Percentiles rank a stretch among this genome's conserved stretches.
These are phyloP conservation scores for Aspergillus tubingensis DNA, from an alignment of 2,329 filamentous ascomycete genomes.

Conservation along the genomic window DNA sequence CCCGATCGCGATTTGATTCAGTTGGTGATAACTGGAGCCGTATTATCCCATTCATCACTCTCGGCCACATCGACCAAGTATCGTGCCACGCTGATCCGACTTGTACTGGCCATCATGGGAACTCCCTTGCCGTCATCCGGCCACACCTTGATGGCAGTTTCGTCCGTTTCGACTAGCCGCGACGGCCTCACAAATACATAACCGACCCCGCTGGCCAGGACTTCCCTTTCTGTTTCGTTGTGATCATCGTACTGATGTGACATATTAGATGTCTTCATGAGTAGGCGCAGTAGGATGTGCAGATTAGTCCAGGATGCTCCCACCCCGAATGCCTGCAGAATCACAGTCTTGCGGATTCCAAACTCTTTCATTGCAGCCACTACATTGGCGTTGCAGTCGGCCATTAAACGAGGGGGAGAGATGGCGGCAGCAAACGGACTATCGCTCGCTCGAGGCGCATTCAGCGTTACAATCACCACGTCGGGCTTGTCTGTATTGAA, in stretches of 20 bases:
- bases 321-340: slow-evolving; percentile 55
- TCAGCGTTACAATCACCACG: slow-evolving; percentile 54
- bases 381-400: slow-evolving; percentile 44
- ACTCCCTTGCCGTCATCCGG: slow-evolving; percentile 47
- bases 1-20: slow-evolving; percentile 14
- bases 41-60: slow-evolving; percentile 45
- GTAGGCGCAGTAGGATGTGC: slow-evolving; percentile 43
- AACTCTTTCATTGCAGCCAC: slow-evolving; percentile 42
- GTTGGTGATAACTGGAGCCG: slow-evolving; percentile 52
- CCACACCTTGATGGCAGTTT: slow-evolving; percentile 41
- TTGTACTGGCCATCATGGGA: slow-evolving; percentile 42
- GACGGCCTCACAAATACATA: slow-evolving; percentile 51
- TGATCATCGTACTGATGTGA: slow-evolving; percentile 52
- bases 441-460: slow-evolving; percentile 48
- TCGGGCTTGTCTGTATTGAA: slow-evolving; percentile 22
- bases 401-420: slow-evolving; percentile 51
- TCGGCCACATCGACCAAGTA: slow-evolving; percentile 51
- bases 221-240: slow-evolving; percentile 47
- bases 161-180: slow-evolving; percentile 46
- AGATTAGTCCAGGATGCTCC: slow-evolving; percentile 49
- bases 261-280: slow-evolving; percentile 53
- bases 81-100: slow-evolving; percentile 46
- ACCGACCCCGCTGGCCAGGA: slow-evolving; percentile 38
- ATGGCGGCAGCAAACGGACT: slow-evolving; percentile 52
- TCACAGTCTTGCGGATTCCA: slow-evolving; percentile 46